Evolutionary conservation across 176 grass and related monocot genomes (phyloP).

Genomic region (Triticum monococcum): DNA sequence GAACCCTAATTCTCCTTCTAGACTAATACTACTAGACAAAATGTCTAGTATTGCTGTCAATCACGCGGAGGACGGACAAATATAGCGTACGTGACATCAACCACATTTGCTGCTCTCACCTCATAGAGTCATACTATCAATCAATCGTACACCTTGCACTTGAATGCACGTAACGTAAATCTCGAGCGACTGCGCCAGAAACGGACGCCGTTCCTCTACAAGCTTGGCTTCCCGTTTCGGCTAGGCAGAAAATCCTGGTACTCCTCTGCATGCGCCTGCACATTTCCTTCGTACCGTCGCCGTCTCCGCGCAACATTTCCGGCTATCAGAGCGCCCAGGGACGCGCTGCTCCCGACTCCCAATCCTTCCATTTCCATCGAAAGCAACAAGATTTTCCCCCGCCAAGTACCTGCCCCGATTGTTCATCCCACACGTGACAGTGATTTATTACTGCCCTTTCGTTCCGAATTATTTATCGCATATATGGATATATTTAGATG

Average conservation of each 20-base stretch:
- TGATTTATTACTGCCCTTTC: background rate
- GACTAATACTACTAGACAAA: background rate
- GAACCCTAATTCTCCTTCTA: background rate
- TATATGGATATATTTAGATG: no score
- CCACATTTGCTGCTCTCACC: background rate
- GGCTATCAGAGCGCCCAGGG: background rate
- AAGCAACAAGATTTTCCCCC: background rate
- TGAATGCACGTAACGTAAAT: background rate
- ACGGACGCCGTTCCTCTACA: background rate
- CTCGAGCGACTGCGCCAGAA: background rate
- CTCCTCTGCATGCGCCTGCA: background rate
- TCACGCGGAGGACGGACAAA: background rate
- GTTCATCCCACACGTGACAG: background rate
- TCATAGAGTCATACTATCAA: background rate
- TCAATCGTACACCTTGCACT: background rate
- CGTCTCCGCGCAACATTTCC: constrained; percentile 6
- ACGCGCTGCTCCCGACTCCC: background rate
- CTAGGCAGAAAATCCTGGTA: background rate
- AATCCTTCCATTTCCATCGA: background rate
- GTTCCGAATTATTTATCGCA: no score
- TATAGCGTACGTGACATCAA: background rate
- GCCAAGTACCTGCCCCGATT: background rate
- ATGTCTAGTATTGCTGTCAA: background rate
- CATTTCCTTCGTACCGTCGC: constrained; percentile 12
- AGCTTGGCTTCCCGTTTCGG: constrained; percentile 11